Evolutionary conservation across 768 basidiomycete species (phyloP).

Genomic region (Leccinum fibrillosum): DNA sequence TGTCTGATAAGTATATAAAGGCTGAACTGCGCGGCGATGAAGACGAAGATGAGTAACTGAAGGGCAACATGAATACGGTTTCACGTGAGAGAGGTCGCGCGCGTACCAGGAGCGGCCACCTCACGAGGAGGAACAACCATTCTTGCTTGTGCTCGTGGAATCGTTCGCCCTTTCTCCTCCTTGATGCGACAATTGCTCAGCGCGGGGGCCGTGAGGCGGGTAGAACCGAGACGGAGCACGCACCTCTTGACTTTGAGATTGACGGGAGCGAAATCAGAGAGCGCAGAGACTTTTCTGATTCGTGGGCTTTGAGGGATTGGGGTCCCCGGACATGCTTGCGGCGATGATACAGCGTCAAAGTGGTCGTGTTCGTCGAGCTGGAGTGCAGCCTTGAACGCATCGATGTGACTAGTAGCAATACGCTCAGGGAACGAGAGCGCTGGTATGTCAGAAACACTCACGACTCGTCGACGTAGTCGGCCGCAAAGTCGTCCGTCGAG

Average conservation of each 20-base stretch:
- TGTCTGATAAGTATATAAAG: conserved; percentile 87
- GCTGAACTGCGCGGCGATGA: conserved; percentile 83
- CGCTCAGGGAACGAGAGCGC: background rate
- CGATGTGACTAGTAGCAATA: conserved; percentile 53
- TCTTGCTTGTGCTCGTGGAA: conserved; percentile 54
- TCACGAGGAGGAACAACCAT: conserved; percentile 69
- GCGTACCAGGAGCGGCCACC: conserved; percentile 84
- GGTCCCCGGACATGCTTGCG: conserved; percentile 19
- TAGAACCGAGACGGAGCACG: background rate
- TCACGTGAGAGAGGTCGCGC: background rate
- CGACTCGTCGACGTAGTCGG: conserved; percentile 72
- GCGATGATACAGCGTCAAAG: conserved; percentile 25
- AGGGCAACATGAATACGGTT: conserved; percentile 5
- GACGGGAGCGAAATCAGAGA: conserved; percentile 88
- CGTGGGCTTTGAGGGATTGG: conserved; percentile 38
- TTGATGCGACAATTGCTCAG: conserved; percentile 13
- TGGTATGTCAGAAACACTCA: conserved; percentile 33
- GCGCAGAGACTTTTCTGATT: conserved; percentile 75
- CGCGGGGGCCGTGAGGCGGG: background rate
- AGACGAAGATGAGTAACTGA: conserved; percentile 78
- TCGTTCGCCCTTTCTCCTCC: conserved; percentile 36
- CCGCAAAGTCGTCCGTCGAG: conserved; percentile 34
- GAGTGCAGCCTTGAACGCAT: conserved; percentile 76
- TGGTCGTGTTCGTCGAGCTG: conserved; percentile 49
- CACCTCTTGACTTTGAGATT: conserved; percentile 81